Base-by-base conservation (phyloP, 768 basidiomycete species). In the Suillus fuscotomentosus region DNA sequence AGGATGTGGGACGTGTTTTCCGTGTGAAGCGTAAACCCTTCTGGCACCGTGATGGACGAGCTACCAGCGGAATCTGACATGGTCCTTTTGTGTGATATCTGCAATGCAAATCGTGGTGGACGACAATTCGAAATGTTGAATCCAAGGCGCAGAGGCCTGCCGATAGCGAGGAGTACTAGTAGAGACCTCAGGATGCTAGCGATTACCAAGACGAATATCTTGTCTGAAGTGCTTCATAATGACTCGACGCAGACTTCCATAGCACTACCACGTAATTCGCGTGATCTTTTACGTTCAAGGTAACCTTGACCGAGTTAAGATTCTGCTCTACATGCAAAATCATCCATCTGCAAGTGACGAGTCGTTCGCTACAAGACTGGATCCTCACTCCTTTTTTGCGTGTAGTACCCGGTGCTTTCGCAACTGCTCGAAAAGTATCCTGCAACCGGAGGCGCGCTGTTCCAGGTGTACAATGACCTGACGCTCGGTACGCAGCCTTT, bases 1-100 rank as follows among this genome's bases (percentile, higher is more conserved):
- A 97, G 83, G 72, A 98, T 91, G 71, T 86, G 87, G 0, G 92
- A 86, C 3, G 84, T 88, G 75, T 92, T 94, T 78, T 95, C 92
- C 10, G 87, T 88, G 77, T 94, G 90, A 65, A 95, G 80, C 13
- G 83, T 85, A 76, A 87, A 91, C 24, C 91, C 93, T 64, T 88
- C 86, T 2, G 93, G 93, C 45, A 93, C 77, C 42, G 73, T 68
- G 67, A 80, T 71, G 36, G 77, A 57, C 8, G 72, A 63, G n/a
- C 31, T 20, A 42, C 41, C 39, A 31, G 5, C 41, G 17, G 36
- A 38, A 38, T 59, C 57, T 42, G 57, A 59, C 57, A 59, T 59
- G 41, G 17, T 59, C 24, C 42, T 59, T 11, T 27, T 59, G 57
- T 41, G 57, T 42, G 57, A 59, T 42, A 59, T 31, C 17, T 42